Base-by-base conservation (phyloP, 371 early-diverging fungal genomes). In the Quaeritorhiza haematococci region DNA sequence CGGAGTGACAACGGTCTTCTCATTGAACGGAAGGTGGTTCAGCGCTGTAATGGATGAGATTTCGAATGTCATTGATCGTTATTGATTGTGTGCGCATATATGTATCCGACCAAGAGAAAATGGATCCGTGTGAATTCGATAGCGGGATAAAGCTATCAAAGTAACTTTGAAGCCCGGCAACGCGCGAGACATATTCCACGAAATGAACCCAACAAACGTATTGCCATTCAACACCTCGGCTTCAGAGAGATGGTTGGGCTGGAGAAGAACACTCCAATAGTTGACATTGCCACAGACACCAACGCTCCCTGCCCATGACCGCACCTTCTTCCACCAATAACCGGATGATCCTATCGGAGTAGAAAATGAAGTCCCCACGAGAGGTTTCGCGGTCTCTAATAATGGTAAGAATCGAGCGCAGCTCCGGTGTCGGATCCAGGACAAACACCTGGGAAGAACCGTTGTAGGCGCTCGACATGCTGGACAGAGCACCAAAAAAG, bases 321-420 rank as follows among this genome's bases (percentile, higher is more conserved):
- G 65, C 29, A 83, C 86, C 91, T 79, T 92, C 92, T 73, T 93
- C 94, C 30, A 93, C 92, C 38, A 95, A 73, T 27, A 91, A 82
- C 32, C 94, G 86, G 63, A 92, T 93, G 58, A 95, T 82, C 51
- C 96, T 83, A 78, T 95, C 93, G 35, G 91, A 61, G 73, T 91
- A 89, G 68, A 95, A 95, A 46, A 95, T 90, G 66, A 93, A 95
- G 72, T 93, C 94, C 48, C 84, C 82, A 34, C 96, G 87, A 63
- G 76, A 67, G 0, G 94, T 92, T 34, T 83, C 68, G 56, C 81
- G 79, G 66, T 85, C 79, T 46, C 95, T 83, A 61, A 95, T 90
- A 33, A 93, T 90, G 53, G 93, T n/a, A 46, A n/a, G n/a, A n/a
- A n/a, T n/a, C 51, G 17, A 17, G 21, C 41, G 21, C 21, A n/a